Evolutionary conservation across 306 rosid species (phyloP).

Genomic region (Medicago lupulina): DNA sequence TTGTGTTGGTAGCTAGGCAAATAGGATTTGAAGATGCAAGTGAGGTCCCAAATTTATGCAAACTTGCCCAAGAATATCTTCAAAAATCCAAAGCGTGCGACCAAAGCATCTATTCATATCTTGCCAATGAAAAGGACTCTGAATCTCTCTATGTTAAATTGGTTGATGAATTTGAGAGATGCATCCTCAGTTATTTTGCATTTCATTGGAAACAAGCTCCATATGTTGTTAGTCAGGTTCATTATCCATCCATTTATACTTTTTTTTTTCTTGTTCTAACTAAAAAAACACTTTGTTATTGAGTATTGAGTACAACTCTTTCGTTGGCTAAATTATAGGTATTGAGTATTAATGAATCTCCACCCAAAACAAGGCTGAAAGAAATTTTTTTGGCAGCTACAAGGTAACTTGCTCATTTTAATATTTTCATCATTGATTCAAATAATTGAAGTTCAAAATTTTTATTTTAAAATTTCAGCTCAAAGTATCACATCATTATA

Average conservation of each 20-base stretch:
- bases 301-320: neutral
- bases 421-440: too few relatives aligned
- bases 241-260: neutral
- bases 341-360: slow-evolving; percentile 56
- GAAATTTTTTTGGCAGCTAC: slow-evolving; percentile 65
- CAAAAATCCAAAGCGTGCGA: neutral
- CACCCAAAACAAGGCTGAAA: slow-evolving; percentile 54
- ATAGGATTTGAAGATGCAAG: neutral
- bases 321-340: slow-evolving; percentile 43
- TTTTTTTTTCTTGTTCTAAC: too few relatives aligned
- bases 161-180: neutral
- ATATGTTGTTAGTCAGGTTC: neutral
- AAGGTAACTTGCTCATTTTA: slow-evolving; percentile 51
- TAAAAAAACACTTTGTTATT: neutral
- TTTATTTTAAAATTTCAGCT: neutral
- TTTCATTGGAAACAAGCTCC: neutral
- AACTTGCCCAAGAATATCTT: neutral
- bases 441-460: too few relatives aligned
- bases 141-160: neutral
- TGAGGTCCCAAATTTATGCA: neutral
- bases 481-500: neutral
- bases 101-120: neutral
- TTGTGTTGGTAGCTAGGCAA: neutral
- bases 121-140: neutral
- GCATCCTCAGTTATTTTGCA: neutral